These are phyloP conservation scores for Saccharum hybrid DNA, from an alignment of 202 grass and related monocot species.

Conservation along the genomic window DNA sequence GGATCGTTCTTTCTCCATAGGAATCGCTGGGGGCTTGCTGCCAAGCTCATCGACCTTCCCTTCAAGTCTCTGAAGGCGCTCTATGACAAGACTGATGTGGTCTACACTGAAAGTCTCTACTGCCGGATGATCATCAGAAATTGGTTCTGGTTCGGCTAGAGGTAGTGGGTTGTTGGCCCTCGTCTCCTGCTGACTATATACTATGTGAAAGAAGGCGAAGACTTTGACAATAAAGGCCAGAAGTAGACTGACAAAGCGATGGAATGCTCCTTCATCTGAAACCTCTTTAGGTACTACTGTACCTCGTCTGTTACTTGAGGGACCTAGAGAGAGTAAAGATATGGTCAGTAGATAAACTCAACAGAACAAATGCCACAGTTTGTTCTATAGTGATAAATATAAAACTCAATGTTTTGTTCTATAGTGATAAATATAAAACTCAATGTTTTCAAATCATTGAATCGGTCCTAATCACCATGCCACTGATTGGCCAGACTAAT, in stretches of 20 bases:
- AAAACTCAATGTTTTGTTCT: not conserved
- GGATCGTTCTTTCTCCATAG: conserved; percentile 67
- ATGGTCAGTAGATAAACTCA: not conserved
- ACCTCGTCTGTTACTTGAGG: conserved; percentile 34
- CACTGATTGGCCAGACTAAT: not conserved
- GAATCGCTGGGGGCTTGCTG: conserved; percentile 71
- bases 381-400: conserved; percentile 2
- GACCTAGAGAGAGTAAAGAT: conserved; percentile 45
- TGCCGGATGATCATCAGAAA: conserved; percentile 51
- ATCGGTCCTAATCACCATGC: not conserved
- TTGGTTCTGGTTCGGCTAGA: conserved; percentile 43
- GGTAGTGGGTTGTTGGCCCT: conserved; percentile 29
- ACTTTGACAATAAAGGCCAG: conserved; percentile 50
- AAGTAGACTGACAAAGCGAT: conserved; percentile 47
- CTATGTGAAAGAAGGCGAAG: conserved; percentile 58
- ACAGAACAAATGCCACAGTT: conserved; percentile 14
- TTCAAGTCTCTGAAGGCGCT: conserved; percentile 80
- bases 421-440: no score
- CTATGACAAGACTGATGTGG: conserved; percentile 57
- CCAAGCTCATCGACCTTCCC: conserved; percentile 64
- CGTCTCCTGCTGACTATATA: conserved; percentile 39
- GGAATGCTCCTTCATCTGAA: conserved; percentile 44
- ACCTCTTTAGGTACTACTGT: conserved; percentile 31
- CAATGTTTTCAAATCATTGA: not conserved
- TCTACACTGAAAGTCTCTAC: conserved; percentile 55